Percentiles rank a stretch among this genome's conserved stretches.
Conservation (phyloP, 495 filamentous ascomycete species). For the Usnea hakonensis region DNA sequence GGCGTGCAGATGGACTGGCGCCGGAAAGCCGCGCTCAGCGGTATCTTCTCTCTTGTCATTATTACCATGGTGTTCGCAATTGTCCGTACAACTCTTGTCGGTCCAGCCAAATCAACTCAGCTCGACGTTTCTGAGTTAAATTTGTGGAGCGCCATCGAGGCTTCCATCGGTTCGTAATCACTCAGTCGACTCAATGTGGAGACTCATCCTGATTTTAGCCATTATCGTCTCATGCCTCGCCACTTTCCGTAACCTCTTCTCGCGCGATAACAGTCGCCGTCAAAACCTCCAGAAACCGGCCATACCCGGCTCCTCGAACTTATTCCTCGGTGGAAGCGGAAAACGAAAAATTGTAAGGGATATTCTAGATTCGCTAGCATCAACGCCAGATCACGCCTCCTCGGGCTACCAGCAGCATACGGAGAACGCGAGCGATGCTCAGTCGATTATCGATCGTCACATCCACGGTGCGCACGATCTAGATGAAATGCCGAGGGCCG, state of each 20-base stretch:
- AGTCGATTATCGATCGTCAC: too few species aligned
- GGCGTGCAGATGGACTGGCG: slow-evolving; percentile 21
- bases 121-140: slow-evolving; percentile 21
- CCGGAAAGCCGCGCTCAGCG: slow-evolving; percentile 23
- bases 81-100: slow-evolving; percentile 19
- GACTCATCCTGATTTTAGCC: slow-evolving; percentile 1
- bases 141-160: slow-evolving; percentile 25
- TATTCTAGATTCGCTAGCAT: not conserved
- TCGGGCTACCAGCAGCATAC: too few species aligned
- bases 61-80: slow-evolving; percentile 27
- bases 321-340: not conserved
- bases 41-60: slow-evolving; percentile 30
- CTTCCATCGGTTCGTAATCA: slow-evolving; percentile 14
- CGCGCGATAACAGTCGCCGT: not conserved
- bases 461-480: too few species aligned
- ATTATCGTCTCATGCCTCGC: slow-evolving; percentile 19
- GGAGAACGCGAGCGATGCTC: too few species aligned
- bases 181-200: not conserved
- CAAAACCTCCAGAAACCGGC: not conserved
- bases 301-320: not conserved
- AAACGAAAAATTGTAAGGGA: too few species aligned
- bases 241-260: slow-evolving; percentile 17
- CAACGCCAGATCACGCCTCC: not conserved
- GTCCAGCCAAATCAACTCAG: not conserved
- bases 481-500: too few species aligned